Evolutionary conservation across 2,329 filamentous ascomycete genomes (phyloP), one percentile per base, ranked within the genome.

Genomic region (Trichophaea hybrida): DNA sequence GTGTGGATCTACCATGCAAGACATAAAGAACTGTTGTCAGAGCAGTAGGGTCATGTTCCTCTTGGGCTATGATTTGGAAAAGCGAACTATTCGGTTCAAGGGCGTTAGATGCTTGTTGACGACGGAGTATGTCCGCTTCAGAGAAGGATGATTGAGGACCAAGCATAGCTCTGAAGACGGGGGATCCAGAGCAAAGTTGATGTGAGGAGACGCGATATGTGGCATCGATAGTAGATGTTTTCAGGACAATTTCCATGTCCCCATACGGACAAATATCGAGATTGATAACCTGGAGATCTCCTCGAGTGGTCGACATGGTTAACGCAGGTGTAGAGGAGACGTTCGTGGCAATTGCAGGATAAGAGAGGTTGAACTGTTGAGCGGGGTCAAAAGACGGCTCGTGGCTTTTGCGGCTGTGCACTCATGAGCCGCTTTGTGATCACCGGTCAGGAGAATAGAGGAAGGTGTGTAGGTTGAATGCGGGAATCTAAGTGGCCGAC

Each of bases 31-130:
- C 50, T 2, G 63, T 40, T 8, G 56, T 43, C 12, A 65, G 51
- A 0, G 62, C 62, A 7, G 44, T 51, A 10, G 58, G 57, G 13
- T 64, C 55, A 8, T 65, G 59, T n/a, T 64, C 61, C 24, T 24
- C 24, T 24, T 24, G 1, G 24, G 24, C 24, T 24, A 3, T 24
- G 24, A 24, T 24, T 3, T 3, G 24, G 24, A 24, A 24, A 4
- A 43, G 38, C 10, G 38, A 43, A 43, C 10, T 4, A 24, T 24
- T 24, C 24, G 24, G 3, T 1, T 24, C 24, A 24, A 3, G 24
- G 24, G 24, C 24, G 24, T 1, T 24, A 24, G 24, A 24, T 1
- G 38, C 2, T 4, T 43, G 10, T 1, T 15, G 10, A 4, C n/a
- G 43, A 12, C 51, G 59, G 34, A 61, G 57, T 4, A 46, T 33